These are phyloP conservation scores for Suhomyces panamericanus DNA, from an alignment of 1,139 yeast species.

Conservation along the genomic window DNA sequence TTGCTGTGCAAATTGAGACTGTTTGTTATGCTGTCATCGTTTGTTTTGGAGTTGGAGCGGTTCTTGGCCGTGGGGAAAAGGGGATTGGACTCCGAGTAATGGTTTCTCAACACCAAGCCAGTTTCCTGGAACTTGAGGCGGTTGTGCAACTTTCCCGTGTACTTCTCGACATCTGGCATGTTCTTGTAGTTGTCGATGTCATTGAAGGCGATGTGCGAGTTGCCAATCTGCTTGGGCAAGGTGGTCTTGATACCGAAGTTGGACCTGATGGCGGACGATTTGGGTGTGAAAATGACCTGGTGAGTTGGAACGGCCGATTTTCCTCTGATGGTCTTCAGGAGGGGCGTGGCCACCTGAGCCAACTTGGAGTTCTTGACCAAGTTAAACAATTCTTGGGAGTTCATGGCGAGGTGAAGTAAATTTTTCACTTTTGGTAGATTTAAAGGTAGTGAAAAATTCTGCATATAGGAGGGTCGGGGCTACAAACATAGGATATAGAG, in stretches of 20 bases:
- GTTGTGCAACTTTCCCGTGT: conserved; percentile 40
- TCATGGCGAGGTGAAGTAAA: conserved; percentile 18
- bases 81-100: conserved; percentile 24
- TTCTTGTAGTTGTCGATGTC: conserved; percentile 45
- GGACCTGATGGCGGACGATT: conserved; percentile 43
- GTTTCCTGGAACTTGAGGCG: conserved; percentile 46
- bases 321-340: conserved; percentile 36
- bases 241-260: conserved; percentile 47
- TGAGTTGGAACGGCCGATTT: conserved; percentile 40
- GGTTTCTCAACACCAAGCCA: conserved; percentile 39
- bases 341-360: conserved; percentile 50
- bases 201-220: conserved; percentile 44
- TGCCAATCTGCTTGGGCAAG: conserved; percentile 46
- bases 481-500: neutral
- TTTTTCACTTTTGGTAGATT: conserved; percentile 4
- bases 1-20: conserved; percentile 35
- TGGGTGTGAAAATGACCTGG: conserved; percentile 47
- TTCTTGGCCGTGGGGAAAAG: conserved; percentile 13
- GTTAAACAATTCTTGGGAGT: conserved; percentile 38
- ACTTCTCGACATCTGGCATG: conserved; percentile 52
- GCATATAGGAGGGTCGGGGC: neutral
- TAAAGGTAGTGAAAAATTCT: neutral
- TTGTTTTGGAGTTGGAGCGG: conserved; percentile 17
- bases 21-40: conserved; percentile 30
- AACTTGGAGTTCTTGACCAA: conserved; percentile 45